Evolutionary conservation across 352 stramenopile species (phyloP), one percentile per base, ranked within the genome.

Genomic region (Globisporangium paddicum): DNA sequence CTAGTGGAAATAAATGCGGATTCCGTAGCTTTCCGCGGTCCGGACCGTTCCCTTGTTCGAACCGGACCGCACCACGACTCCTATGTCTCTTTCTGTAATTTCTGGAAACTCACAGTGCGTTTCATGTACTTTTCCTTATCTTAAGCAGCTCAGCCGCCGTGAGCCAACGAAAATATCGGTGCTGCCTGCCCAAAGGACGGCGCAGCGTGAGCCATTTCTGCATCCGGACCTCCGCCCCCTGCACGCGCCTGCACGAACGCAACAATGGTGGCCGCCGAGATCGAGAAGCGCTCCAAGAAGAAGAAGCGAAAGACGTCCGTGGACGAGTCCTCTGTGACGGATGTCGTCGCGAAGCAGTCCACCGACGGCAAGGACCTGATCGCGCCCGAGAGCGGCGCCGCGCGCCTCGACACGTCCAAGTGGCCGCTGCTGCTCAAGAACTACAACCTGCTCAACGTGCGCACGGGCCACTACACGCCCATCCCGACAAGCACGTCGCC

Each of bases 381-480:
- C 66, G 73, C 72, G n/a, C 86, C 86, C 0, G 71, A 95, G 66
- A 79, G 66, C 44, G 56, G 72, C 49, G 96, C 90, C 18, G 91
- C 95, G 30, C 97, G 96, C 60, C 64, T 99, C 48, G 96, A 98
- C 75, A 98, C 96, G 55, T 97, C 86, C 71, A 97, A 98, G 64
- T 99, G 98, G 98, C 98, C 98, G 40, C 81, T 99, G 37, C 77
- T 99, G 68, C 91, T 99, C 60, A 99, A 99, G 84, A 99, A 99
- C 78, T 99, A 99, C 77, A 77, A 98, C 73, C 69, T 98, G 58
- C 79, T 99, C 5, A 98, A 99, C 80, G 94, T 99, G 41, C 96
- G 98, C 63, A 99, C 97, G 34, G 94, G 90, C 21, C 97, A 99
- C 81, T 99, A 99, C 82, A 99, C 97, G 45, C 97, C 98, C 44